Conservation (phyloP, 2,329 filamentous ascomycete genomes). For the Fusarium domesticum region DNA sequence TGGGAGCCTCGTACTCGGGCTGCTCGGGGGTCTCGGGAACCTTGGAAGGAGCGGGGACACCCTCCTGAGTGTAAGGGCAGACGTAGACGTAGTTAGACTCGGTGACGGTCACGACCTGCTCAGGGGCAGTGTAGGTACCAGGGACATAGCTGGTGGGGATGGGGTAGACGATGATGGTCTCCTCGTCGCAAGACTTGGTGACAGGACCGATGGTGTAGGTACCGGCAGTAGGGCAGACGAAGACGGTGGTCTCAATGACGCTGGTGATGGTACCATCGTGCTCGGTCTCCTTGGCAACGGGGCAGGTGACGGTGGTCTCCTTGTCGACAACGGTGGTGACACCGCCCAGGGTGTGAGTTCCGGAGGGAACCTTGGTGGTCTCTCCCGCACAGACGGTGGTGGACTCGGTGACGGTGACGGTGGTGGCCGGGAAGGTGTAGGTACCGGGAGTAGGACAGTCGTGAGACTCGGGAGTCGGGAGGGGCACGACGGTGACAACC, state of each 20-base stretch:
- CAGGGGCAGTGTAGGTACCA: constrained; percentile 70
- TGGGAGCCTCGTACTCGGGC: constrained; percentile 15
- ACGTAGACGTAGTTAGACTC: constrained; percentile 65
- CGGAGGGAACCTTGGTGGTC: constrained; percentile 59
- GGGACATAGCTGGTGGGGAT: constrained; percentile 62
- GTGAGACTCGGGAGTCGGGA: constrained; percentile 53
- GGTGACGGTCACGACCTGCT: constrained; percentile 64
- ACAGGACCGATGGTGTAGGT: constrained; percentile 72
- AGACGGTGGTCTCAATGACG: constrained; percentile 66
- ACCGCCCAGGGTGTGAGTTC: constrained; percentile 68
- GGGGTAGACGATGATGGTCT: constrained; percentile 61
- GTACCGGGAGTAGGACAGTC: constrained; percentile 64
- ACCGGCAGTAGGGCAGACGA: constrained; percentile 69
- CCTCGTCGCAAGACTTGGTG: constrained; percentile 57
- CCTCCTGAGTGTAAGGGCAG: constrained; percentile 62
- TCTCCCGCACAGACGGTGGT: constrained; percentile 65
- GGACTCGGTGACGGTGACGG: constrained; percentile 62
- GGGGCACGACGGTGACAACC: constrained; percentile 44
- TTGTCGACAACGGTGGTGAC: constrained; percentile 67
- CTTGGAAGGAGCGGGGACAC: constrained; percentile 30
- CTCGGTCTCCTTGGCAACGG: constrained; percentile 63
- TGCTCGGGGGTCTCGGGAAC: constrained; percentile 20
- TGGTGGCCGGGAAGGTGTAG: constrained; percentile 74
- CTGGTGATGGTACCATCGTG: constrained; percentile 58
- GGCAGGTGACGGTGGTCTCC: constrained; percentile 66